These are phyloP conservation scores for Mallotus repandus DNA, from an alignment of 441 rosid genomes.

Conservation along the genomic window DNA sequence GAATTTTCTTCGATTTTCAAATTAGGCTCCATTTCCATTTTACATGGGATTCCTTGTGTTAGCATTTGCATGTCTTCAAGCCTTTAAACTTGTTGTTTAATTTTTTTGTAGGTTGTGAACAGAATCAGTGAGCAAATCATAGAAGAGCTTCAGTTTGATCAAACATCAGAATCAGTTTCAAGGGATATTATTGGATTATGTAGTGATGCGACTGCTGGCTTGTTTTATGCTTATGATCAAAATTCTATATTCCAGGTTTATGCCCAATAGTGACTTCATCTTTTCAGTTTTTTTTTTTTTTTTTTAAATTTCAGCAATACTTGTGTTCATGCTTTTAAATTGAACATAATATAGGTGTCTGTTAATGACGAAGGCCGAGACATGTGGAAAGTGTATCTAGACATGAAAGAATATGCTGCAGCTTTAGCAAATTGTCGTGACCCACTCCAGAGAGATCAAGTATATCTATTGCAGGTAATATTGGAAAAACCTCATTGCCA, in stretches of 20 bases:
- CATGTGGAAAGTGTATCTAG: conserved; percentile 99
- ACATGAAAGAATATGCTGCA: conserved; percentile 95
- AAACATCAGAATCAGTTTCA: conserved; percentile 74
- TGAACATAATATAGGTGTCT: conserved; percentile 66
- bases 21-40: conserved; percentile 15
- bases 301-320: conserved; percentile 6
- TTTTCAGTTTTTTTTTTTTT: conserved; percentile 12
- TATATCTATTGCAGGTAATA: conserved; percentile 91
- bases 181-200: conserved; percentile 92
- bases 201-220: conserved; percentile 96
- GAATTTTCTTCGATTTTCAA: conserved; percentile 3
- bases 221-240: conserved; percentile 97
- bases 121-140: conserved; percentile 94
- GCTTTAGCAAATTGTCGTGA: conserved; percentile 90
- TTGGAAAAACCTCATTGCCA: conserved; percentile 15
- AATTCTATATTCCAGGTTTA: conserved; percentile 93
- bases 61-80: not conserved
- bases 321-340: conserved; percentile 23
- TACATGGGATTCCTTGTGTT: not conserved
- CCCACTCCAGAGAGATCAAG: conserved; percentile 96
- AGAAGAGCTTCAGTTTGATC: conserved; percentile 98
- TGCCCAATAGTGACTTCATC: conserved; percentile 21
- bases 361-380: conserved; percentile 93
- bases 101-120: conserved; percentile 74
- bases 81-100: conserved; percentile 21